Evolutionary conservation across 2,329 filamentous ascomycete genomes (phyloP).

Genomic region (Colletotrichum melonis): DNA sequence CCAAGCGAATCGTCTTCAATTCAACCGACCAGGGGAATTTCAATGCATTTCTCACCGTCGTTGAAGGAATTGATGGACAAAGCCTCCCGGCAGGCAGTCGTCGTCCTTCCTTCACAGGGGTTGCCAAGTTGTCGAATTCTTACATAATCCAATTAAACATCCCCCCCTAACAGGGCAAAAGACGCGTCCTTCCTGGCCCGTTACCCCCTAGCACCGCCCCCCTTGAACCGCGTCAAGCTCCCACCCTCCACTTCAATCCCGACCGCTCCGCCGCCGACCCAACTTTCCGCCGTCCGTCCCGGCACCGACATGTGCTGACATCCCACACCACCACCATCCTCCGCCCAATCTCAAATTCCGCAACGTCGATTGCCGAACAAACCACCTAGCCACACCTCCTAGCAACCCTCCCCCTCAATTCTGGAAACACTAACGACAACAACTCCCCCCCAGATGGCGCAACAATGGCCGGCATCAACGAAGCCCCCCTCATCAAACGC

Average conservation of each 20-base stretch:
- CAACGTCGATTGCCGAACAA: not conserved
- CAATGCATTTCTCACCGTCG: not conserved
- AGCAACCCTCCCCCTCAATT: not conserved
- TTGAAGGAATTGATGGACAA: not conserved
- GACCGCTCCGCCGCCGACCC: constrained; percentile 2
- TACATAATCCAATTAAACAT: constrained; percentile 14
- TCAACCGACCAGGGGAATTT: not conserved
- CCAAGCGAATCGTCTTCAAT: not conserved
- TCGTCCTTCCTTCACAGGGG: not conserved
- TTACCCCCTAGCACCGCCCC: constrained; percentile 8
- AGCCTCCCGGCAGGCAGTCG: not conserved
- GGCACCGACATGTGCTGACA: constrained; percentile 15
- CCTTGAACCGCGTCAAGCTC: constrained; percentile 35
- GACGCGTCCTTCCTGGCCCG: constrained; percentile 19
- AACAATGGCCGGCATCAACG: constrained; percentile 56
- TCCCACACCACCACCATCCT: not conserved
- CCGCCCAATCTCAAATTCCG: not conserved
- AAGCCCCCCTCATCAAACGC: constrained; percentile 55
- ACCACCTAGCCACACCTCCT: not conserved
- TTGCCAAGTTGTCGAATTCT: not conserved
- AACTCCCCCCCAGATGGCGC: constrained; percentile 29
- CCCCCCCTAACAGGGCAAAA: not conserved
- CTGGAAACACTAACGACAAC: not conserved
- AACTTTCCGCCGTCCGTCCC: not conserved
- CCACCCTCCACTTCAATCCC: not conserved